phyloP scores from a whole-genome alignment of 2,329 filamentous ascomycete species.

The Aspergillus viridinutans region DNA sequence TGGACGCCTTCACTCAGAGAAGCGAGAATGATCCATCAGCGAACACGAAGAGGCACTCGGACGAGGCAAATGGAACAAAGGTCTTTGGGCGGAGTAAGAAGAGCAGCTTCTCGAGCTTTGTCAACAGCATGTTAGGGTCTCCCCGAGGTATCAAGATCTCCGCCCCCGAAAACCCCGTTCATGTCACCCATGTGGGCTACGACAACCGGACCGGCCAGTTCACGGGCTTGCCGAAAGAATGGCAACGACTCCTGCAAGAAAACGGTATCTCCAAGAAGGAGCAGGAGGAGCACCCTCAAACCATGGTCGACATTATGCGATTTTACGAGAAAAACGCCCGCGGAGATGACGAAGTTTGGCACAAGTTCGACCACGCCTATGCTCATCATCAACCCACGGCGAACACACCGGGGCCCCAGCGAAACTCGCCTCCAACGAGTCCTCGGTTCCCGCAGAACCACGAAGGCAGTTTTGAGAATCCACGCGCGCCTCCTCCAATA shows the following conservation, averaged over 20 bases:
- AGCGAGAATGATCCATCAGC: conserved; percentile 46
- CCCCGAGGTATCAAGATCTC: conserved; percentile 91
- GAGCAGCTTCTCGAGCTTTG: conserved; percentile 80
- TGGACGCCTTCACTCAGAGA: conserved; percentile 47
- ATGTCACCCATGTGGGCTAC: conserved; percentile 96
- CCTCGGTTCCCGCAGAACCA: conserved; percentile 84
- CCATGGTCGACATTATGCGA: conserved; percentile 89
- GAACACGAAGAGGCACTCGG: conserved; percentile 70
- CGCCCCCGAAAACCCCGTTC: conserved; percentile 94
- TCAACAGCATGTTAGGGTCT: conserved; percentile 78
- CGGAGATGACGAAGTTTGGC: conserved; percentile 79
- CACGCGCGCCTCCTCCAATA: conserved; percentile 84
- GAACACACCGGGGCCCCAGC: conserved; percentile 51
- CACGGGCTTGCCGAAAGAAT: conserved; percentile 94
- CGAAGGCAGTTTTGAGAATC: conserved; percentile 95
- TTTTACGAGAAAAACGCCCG: conserved; percentile 97
- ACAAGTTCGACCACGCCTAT: conserved; percentile 91
- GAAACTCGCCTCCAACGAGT: conserved; percentile 75
- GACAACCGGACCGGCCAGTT: conserved; percentile 96
- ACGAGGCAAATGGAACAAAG: conserved; percentile 66
- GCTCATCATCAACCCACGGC: conserved; percentile 45
- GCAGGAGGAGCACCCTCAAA: conserved; percentile 90
- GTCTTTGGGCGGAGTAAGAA: conserved; percentile 65
- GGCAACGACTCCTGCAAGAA: conserved; percentile 92
- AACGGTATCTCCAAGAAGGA: conserved; percentile 96